These are phyloP conservation scores for Puya raimondii DNA, from an alignment of 176 grass and related monocot genomes.

Conservation along the genomic window DNA sequence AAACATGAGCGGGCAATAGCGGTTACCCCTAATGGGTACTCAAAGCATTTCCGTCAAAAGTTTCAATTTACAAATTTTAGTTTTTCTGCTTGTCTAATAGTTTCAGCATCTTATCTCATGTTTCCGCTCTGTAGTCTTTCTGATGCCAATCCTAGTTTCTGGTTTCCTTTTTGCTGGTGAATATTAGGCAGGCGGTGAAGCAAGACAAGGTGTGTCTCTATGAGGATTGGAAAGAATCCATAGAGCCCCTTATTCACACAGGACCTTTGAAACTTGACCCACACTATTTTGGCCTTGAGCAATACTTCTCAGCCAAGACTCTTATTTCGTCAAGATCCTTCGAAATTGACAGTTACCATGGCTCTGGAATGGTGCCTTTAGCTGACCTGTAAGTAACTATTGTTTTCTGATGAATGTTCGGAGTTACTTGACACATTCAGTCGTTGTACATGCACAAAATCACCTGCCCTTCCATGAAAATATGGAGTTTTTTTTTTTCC, in stretches of 20 bases:
- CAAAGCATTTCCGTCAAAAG: no score
- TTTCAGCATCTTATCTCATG: no score
- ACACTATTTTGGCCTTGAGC: conserved; percentile 61
- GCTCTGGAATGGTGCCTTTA: conserved; percentile 91
- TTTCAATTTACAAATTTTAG: no score
- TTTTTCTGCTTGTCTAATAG: neutral
- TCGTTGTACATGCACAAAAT: neutral
- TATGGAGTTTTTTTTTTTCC: neutral
- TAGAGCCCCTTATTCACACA: conserved; percentile 51
- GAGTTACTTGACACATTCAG: neutral
- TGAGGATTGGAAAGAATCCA: conserved; percentile 89
- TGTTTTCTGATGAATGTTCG: neutral
- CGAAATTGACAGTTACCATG: conserved; percentile 58
- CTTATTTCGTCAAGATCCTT: conserved; percentile 89
- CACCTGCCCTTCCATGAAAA: neutral
- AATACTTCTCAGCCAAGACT: conserved; percentile 76
- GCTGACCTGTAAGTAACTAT: conserved; percentile 78
- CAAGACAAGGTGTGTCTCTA: conserved; percentile 55
- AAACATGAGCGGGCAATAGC: no score
- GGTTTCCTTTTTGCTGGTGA: conserved; percentile 19
- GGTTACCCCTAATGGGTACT: no score
- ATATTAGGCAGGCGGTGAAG: conserved; percentile 84
- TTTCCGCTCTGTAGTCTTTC: neutral
- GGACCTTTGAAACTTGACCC: conserved; percentile 42
- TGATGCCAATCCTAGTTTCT: conserved; percentile 1